A percentile compares a stretch with the other conserved stretches of the same genome.
Conservation (phyloP, 208 protist species). For the Trypanosoma mega region DNA sequence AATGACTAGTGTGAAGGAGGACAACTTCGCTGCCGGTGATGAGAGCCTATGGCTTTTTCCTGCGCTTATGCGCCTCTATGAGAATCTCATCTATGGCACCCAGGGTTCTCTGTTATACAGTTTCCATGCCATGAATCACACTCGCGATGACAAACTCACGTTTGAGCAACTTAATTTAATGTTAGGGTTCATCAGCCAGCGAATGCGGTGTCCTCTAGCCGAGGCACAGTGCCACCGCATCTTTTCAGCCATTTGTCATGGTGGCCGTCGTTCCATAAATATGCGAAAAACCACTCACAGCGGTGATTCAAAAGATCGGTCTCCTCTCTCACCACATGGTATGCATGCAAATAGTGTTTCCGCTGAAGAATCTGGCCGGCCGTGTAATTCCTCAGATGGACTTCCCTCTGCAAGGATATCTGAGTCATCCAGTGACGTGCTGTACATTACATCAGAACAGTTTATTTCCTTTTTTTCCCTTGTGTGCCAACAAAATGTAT, state of each 20-base stretch:
- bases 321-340: too few species aligned
- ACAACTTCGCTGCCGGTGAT: neutral
- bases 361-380: too few species aligned
- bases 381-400: too few species aligned
- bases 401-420: too few species aligned
- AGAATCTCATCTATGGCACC: slow-evolving; percentile 41
- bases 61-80: slow-evolving; percentile 52
- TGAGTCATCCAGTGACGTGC: too few species aligned
- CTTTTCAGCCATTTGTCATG: slow-evolving; percentile 10
- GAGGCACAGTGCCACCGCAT: slow-evolving; percentile 25
- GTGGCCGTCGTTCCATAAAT: neutral
- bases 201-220: slow-evolving; percentile 46
- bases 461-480: too few species aligned
- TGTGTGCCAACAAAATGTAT: too few species aligned
- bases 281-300: neutral
- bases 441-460: too few species aligned
- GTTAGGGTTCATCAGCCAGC: slow-evolving; percentile 49
- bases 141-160: slow-evolving; percentile 45
- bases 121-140: slow-evolving; percentile 55
- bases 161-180: slow-evolving; percentile 52
- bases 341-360: too few species aligned
- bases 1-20: too few species aligned
- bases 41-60: slow-evolving; percentile 62
- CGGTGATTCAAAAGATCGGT: too few species aligned
- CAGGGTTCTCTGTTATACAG: slow-evolving; percentile 32